Conservation (phyloP, 139 green algal genomes). For the Asterochloris erici region DNA sequence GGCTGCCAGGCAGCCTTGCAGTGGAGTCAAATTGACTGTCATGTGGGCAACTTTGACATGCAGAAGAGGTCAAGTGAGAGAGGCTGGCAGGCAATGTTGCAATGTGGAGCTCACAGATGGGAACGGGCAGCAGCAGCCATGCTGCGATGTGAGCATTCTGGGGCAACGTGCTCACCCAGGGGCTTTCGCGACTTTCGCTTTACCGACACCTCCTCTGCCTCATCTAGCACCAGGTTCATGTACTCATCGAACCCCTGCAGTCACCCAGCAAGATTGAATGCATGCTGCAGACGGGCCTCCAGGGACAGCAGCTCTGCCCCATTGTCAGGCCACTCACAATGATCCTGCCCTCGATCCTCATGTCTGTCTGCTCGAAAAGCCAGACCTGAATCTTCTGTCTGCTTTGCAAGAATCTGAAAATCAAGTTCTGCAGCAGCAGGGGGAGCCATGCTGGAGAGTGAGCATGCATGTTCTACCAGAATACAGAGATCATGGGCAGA, state of each 20-base stretch:
- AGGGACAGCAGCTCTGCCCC: not conserved
- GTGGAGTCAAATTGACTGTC: not conserved
- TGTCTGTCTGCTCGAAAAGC: slow-evolving; percentile 94
- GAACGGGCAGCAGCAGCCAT: not conserved
- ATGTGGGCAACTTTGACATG: not conserved
- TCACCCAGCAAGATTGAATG: not conserved
- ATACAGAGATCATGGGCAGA: no score
- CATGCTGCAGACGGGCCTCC: no score
- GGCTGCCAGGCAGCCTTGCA: not conserved
- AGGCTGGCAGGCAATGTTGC: slow-evolving; percentile 4
- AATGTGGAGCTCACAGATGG: not conserved
- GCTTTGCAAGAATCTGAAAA: slow-evolving; percentile 97
- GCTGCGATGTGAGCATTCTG: not conserved
- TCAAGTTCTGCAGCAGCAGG: slow-evolving; percentile 84
- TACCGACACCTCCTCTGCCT: slow-evolving; percentile 94
- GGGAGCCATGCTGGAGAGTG: not conserved
- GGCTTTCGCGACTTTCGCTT: slow-evolving; percentile 91
- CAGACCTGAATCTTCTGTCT: slow-evolving; percentile 94
- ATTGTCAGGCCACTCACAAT: slow-evolving; percentile 62
- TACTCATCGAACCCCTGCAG: slow-evolving; percentile 96
- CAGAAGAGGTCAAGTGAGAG: not conserved
- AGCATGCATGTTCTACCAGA: not conserved
- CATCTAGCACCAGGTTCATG: slow-evolving; percentile 99
- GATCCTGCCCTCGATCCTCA: slow-evolving; percentile 94
- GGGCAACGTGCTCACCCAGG: slow-evolving; percentile 49